Conservation (phyloP, 23 red algal species). For the Gracilaria caudata region DNA sequence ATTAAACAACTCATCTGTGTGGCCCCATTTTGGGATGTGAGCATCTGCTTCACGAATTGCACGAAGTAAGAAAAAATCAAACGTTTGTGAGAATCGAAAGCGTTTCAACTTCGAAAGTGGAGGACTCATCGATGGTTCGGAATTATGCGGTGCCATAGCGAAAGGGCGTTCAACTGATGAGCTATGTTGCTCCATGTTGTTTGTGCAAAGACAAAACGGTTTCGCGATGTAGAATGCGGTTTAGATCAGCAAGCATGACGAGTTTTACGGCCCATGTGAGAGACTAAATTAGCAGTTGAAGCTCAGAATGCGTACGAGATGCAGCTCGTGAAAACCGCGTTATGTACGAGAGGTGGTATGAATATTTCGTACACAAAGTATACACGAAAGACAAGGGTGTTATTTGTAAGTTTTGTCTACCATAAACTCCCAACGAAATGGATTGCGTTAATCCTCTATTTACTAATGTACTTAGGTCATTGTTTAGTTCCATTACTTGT, state of each 20-base stretch:
- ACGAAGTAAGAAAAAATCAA: not conserved
- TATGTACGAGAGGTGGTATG: conserved; percentile 2
- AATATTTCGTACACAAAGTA: not conserved
- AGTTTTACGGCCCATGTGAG: too few relatives aligned
- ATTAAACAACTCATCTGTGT: not conserved
- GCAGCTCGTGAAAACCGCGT: not conserved
- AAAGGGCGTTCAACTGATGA: not conserved
- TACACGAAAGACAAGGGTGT: not conserved
- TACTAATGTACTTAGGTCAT: too few relatives aligned
- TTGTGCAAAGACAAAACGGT: too few relatives aligned
- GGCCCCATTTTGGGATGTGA: not conserved
- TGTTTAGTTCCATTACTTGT: too few relatives aligned
- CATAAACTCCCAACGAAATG: not conserved
- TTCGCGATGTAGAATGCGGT: too few relatives aligned
- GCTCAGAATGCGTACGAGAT: not conserved
- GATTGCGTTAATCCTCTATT: not conserved
- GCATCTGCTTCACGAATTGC: conserved; percentile 1
- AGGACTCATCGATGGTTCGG: not conserved
- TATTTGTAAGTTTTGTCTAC: not conserved
- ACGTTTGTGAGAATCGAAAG: conserved; percentile 20
- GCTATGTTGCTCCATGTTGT: not conserved
- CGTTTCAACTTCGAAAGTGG: not conserved
- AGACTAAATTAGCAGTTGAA: not conserved
- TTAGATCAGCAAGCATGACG: too few relatives aligned
- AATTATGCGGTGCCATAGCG: not conserved